Evolutionary conservation across 2,329 filamentous ascomycete genomes (phyloP).

Genomic region (Aureobasidium lini): DNA sequence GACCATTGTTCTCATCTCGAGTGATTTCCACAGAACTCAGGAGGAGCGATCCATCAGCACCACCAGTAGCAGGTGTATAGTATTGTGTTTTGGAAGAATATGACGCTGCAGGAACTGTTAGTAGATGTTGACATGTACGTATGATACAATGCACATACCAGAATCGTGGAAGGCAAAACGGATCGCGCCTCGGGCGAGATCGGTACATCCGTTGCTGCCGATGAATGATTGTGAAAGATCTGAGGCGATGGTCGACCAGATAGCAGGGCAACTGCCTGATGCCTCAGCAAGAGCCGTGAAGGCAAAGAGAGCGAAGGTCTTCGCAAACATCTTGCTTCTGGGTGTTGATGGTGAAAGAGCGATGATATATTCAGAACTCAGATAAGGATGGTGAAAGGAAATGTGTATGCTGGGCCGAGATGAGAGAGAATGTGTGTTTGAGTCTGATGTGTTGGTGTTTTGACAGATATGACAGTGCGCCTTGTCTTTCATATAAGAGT

Average conservation of each 20-base stretch:
- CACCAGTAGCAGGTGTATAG: slow-evolving; percentile 30
- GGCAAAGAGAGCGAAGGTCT: not conserved
- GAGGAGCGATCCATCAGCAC: slow-evolving; percentile 42
- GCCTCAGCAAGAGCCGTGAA: not conserved
- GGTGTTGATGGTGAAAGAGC: not conserved
- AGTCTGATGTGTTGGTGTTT: too few relatives aligned
- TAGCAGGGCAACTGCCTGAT: slow-evolving; percentile 20
- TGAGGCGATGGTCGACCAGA: slow-evolving; percentile 25
- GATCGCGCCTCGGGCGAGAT: slow-evolving; percentile 27
- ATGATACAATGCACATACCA: slow-evolving; percentile 20
- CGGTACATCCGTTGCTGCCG: slow-evolving; percentile 24
- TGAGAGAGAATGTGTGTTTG: too few relatives aligned
- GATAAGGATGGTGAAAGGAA: too few relatives aligned
- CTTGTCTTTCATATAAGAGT: too few relatives aligned
- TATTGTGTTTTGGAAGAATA: slow-evolving; percentile 19
- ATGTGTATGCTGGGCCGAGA: too few relatives aligned
- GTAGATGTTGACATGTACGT: not conserved
- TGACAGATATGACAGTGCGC: too few relatives aligned
- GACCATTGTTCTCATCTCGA: slow-evolving; percentile 29
- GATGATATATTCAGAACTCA: too few relatives aligned
- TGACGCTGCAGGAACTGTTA: slow-evolving; percentile 1
- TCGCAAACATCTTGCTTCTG: not conserved
- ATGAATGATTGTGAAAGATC: slow-evolving; percentile 25
- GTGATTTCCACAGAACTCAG: slow-evolving; percentile 34
- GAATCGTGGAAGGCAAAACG: slow-evolving; percentile 33